Evolutionary conservation across 78 protist genomes (phyloP).

Genomic region (Abeoforma whisleri): DNA sequence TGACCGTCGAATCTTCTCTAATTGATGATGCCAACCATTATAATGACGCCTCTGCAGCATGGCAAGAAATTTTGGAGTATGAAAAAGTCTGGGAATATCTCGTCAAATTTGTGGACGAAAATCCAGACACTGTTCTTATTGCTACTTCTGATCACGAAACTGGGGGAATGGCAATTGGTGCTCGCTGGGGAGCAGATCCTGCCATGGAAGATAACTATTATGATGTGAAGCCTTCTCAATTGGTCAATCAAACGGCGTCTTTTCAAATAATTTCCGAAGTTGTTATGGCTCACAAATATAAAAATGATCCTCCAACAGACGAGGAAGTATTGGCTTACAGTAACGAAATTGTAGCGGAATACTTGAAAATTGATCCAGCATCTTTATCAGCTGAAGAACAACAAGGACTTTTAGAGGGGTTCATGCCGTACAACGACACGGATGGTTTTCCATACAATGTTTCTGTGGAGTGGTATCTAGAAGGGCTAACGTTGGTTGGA

Average conservation of each 20-base stretch:
- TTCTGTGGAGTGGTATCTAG: neutral
- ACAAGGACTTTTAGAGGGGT: neutral
- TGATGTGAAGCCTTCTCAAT: neutral
- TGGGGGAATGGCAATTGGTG: slow-evolving; percentile 13
- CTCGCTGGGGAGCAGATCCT: neutral
- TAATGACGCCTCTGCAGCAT: neutral
- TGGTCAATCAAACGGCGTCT: neutral
- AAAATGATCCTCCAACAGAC: neutral
- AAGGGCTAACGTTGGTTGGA: neutral
- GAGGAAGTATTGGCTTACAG: neutral
- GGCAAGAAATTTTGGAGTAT: neutral
- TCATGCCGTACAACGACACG: neutral
- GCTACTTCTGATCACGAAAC: slow-evolving; percentile 33
- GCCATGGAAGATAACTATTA: neutral
- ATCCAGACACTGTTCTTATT: neutral
- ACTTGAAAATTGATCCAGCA: neutral
- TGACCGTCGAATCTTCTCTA: slow-evolving; percentile 3
- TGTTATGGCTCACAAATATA: neutral
- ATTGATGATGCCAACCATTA: slow-evolving; percentile 16
- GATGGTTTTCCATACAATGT: neutral
- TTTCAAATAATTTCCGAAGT: neutral
- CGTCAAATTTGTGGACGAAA: neutral
- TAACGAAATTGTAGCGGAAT: neutral
- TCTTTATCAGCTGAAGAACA: neutral
- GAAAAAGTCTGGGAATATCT: neutral